phyloP scores from a whole-genome alignment of 139 green algal species.

The Picochlorum sp. region DNA sequence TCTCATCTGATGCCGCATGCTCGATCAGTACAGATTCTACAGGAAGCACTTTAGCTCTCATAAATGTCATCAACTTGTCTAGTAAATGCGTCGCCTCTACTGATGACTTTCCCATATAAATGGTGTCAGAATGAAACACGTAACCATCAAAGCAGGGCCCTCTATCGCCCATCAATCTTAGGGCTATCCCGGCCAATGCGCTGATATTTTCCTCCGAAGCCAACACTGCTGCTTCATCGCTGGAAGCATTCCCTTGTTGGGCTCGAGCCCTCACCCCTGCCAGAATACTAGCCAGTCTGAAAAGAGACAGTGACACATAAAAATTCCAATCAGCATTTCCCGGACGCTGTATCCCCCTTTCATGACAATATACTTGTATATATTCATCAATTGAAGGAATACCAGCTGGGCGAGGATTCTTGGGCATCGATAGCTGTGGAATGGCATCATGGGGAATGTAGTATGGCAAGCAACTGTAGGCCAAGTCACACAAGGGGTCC shows the following conservation, averaged over 20 bases:
- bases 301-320: slow-evolving; percentile 86
- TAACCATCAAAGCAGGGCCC: neutral
- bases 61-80: slow-evolving; percentile 55
- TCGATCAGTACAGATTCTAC: slow-evolving; percentile 34
- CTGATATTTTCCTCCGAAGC: slow-evolving; percentile 47
- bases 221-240: slow-evolving; percentile 44
- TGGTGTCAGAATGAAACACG: neutral
- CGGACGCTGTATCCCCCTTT: slow-evolving; percentile 30
- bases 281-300: slow-evolving; percentile 84
- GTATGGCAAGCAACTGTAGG: slow-evolving; percentile 88
- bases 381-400: slow-evolving; percentile 72
- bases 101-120: slow-evolving; percentile 20
- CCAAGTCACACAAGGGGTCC: slow-evolving; percentile 78
- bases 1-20: slow-evolving; percentile 34
- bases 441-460: slow-evolving; percentile 44
- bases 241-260: slow-evolving; percentile 77
- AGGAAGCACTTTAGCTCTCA: slow-evolving; percentile 67
- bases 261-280: slow-evolving; percentile 72
- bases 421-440: slow-evolving; percentile 15
- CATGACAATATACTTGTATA: slow-evolving; percentile 63
- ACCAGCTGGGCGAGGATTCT: slow-evolving; percentile 42
- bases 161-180: slow-evolving; percentile 14
- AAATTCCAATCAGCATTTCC: slow-evolving; percentile 66
- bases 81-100: slow-evolving; percentile 34
- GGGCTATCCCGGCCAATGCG: slow-evolving; percentile 47